Evolutionary conservation across 352 stramenopile species (phyloP), one percentile per base, ranked within the genome.

Genomic region (Pythium volutum): DNA sequence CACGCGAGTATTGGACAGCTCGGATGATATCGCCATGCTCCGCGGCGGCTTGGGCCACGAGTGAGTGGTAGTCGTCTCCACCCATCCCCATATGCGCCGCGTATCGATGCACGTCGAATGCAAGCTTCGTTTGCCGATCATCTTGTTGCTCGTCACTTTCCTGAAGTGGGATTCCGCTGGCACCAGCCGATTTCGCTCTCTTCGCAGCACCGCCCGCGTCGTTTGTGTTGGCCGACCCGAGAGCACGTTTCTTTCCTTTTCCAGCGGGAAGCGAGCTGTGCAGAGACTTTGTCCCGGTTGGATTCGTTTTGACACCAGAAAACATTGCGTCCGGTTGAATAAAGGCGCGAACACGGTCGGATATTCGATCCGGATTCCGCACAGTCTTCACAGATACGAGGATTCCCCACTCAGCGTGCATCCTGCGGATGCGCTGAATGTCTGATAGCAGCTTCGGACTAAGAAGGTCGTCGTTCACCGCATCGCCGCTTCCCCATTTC

Each of bases 371-470:
- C 41, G 69, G 62, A 57, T 89, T 68, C 16, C 76, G 75, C 4
- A 91, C 22, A 20, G 68, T 75, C 27, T 63, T 67, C 11, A 91
- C 18, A 0, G 82, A 89, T 8, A 91, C 65, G 14, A 89, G n/a
- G 15, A 85, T 39, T n/a, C 69, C 65, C 45, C 78, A 83, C n/a
- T 88, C 73, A 6, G 12, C 53, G 23, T 66, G 22, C 33, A 73
- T 55, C 25, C 51, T 51, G 25, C 55, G 55, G 34, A 91, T 64
- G 27, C 70, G 74, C 31, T 71, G 54, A 15, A 87, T 50, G 51
- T 73, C 74, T 34, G 76, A 70, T 8, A 91, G 55, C 31, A 41
- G 22, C 20, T 34, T 77, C 49, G 23, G n/a, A 73, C 47, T 77
- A 2, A 57, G 73, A 33, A 15, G 2, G 27, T 50, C 25, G n/a